Percentiles rank a stretch among this genome's conserved stretches.
These are phyloP conservation scores for Scedosporium dehoogii DNA, from an alignment of 2,329 filamentous ascomycete genomes.

Conservation along the genomic window DNA sequence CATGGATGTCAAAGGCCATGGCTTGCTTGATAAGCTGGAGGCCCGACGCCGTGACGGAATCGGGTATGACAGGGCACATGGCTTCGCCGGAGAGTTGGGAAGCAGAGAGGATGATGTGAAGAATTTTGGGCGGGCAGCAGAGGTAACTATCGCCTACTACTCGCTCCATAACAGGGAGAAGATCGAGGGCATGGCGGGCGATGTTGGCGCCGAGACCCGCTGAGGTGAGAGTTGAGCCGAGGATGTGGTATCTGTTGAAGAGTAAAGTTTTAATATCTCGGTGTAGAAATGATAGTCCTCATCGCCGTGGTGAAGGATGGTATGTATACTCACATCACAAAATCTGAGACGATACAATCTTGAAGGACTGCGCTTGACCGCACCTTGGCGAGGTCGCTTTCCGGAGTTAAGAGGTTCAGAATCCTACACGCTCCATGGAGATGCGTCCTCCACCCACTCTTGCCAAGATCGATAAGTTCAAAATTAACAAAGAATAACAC, in stretches of 20 bases:
- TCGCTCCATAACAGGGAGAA: constrained; percentile 28
- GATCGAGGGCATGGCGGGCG: constrained; percentile 26
- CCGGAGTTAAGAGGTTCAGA: constrained; percentile 23
- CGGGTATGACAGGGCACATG: constrained; percentile 20
- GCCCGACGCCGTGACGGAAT: constrained; percentile 24
- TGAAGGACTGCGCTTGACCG: constrained; percentile 18
- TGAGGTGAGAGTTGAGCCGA: constrained; percentile 27
- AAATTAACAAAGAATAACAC: constrained; percentile 43
- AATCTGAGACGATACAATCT: constrained; percentile 38
- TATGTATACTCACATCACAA: constrained; percentile 28
- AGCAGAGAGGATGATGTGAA: constrained; percentile 33
- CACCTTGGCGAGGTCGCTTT: constrained; percentile 16
- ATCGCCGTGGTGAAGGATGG: background rate
- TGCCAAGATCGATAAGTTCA: constrained; percentile 37
- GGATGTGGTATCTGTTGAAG: constrained; percentile 27
- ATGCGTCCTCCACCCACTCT: constrained; percentile 34
- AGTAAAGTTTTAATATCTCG: background rate
- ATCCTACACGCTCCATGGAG: constrained; percentile 34
- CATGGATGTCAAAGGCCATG: constrained; percentile 29
- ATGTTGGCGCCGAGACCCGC: constrained; percentile 26
- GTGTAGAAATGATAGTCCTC: background rate
- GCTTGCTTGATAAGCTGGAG: constrained; percentile 30
- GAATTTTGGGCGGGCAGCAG: constrained; percentile 30
- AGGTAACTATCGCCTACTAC: constrained; percentile 32
- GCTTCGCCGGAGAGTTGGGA: constrained; percentile 32